Percentiles rank a stretch among this genome's conserved stretches.
Evolutionary conservation across 2,329 filamentous ascomycete genomes (phyloP).

Genomic region (Colletotrichum ledebouriae): DNA sequence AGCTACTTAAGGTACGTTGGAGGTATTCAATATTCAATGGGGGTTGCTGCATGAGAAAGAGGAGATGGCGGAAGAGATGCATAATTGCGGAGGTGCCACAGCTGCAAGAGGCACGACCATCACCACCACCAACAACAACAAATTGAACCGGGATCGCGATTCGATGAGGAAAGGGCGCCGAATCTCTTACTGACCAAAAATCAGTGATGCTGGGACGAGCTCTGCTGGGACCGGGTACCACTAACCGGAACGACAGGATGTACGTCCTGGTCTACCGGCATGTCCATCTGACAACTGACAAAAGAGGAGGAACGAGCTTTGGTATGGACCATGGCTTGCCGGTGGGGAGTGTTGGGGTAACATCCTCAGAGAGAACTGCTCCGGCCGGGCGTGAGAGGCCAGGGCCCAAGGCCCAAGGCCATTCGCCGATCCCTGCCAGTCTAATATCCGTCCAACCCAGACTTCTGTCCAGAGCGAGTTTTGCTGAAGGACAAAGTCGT

Average conservation of each 20-base stretch:
- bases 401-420: conserved; percentile 11
- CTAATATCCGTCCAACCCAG: conserved; percentile 15
- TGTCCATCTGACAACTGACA: conserved; percentile 32
- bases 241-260: conserved; percentile 19
- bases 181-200: conserved; percentile 15
- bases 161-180: conserved; percentile 13
- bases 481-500: neutral
- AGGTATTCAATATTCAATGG: conserved; percentile 9
- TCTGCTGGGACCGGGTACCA: neutral
- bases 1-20: conserved; percentile 6
- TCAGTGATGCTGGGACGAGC: neutral
- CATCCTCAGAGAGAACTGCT: no score
- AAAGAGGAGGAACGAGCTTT: neutral
- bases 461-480: neutral
- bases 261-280: neutral
- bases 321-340: conserved; percentile 18
- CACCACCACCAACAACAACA: neutral
- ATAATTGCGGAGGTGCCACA: conserved; percentile 16
- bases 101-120: neutral
- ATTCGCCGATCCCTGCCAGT: conserved; percentile 9
- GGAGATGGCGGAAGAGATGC: conserved; percentile 17
- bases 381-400: no score
- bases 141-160: conserved; percentile 4
- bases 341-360: conserved; percentile 5
- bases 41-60: conserved; percentile 32